Evolutionary conservation across 2,329 filamentous ascomycete species (phyloP).

Genomic region (Aaosphaeria pasadenensis): DNA sequence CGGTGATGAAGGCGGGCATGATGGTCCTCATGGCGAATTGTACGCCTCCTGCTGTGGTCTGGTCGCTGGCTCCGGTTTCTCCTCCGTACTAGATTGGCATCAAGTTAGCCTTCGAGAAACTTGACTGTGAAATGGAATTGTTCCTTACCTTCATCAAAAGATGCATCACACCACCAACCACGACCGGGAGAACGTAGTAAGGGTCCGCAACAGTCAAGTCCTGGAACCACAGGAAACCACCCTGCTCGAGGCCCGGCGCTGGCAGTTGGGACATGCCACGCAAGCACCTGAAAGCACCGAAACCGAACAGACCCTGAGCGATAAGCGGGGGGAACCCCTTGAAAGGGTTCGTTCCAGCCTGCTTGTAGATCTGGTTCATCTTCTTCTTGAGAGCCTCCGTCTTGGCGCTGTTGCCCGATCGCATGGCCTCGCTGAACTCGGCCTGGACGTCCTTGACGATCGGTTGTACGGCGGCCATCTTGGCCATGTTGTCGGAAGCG

Average conservation of each 20-base stretch:
- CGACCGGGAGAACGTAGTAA: slow-evolving; percentile 67
- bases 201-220: slow-evolving; percentile 78
- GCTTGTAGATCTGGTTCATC: slow-evolving; percentile 51
- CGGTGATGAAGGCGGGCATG: slow-evolving; percentile 53
- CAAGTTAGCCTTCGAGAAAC: neutral
- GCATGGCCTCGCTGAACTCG: slow-evolving; percentile 49
- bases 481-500: slow-evolving; percentile 61
- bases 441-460: slow-evolving; percentile 55
- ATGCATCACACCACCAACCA: slow-evolving; percentile 57
- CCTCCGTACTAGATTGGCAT: slow-evolving; percentile 43
- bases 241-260: slow-evolving; percentile 72
- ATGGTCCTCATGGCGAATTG: slow-evolving; percentile 43
- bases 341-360: slow-evolving; percentile 54
- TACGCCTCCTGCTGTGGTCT: slow-evolving; percentile 26
- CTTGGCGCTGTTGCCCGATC: slow-evolving; percentile 43
- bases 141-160: slow-evolving; percentile 56
- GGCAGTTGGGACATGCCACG: slow-evolving; percentile 73
- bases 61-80: slow-evolving; percentile 42
- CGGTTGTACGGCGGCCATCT: slow-evolving; percentile 60
- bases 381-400: slow-evolving; percentile 42
- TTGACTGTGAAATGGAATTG: neutral
- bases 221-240: slow-evolving; percentile 72
- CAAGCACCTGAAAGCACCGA: slow-evolving; percentile 76
- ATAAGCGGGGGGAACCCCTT: slow-evolving; percentile 54
- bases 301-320: slow-evolving; percentile 67